phyloP scores from a whole-genome alignment of 495 filamentous ascomycete genomes.

The Hypoxylon fragiforme region DNA sequence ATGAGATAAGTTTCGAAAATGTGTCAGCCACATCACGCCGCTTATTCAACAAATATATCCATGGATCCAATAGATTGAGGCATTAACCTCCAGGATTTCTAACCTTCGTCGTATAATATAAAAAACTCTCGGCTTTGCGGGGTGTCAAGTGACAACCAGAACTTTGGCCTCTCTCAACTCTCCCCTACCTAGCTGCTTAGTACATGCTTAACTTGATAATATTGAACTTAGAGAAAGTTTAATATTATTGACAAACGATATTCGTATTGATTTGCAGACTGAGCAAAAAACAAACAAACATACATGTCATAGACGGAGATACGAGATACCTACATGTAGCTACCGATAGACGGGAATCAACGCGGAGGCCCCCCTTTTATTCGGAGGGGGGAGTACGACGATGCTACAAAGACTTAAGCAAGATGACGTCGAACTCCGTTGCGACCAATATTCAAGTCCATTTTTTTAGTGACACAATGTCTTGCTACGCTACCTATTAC shows the following conservation, averaged over 20 bases:
- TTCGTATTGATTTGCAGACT: slow-evolving; percentile 1
- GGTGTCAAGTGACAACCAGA: slow-evolving; percentile 22
- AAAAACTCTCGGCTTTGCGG: neutral
- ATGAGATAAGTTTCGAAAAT: slow-evolving; percentile 8
- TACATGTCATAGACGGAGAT: slow-evolving; percentile 6
- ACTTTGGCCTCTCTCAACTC: too few species aligned
- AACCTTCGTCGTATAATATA: neutral
- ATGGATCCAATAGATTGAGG: slow-evolving; percentile 11
- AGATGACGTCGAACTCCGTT: slow-evolving; percentile 29
- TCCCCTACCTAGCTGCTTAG: too few species aligned
- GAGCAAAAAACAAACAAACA: slow-evolving; percentile 1
- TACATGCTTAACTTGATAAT: too few species aligned
- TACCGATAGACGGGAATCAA: slow-evolving; percentile 1
- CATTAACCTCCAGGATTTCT: slow-evolving; percentile 1
- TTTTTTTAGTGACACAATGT: neutral
- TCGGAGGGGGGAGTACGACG: slow-evolving; percentile 11
- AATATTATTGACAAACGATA: slow-evolving; percentile 7
- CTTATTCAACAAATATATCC: slow-evolving; percentile 16
- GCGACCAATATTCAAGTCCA: too few species aligned
- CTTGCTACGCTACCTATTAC: slow-evolving; percentile 15
- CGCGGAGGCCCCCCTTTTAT: neutral
- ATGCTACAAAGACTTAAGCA: slow-evolving; percentile 16
- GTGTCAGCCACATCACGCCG: slow-evolving; percentile 7
- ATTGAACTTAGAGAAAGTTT: neutral
- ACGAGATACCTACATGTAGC: too few species aligned